Percentiles rank a stretch among this genome's conserved stretches.
These are phyloP conservation scores for Microbotryomycetes sp. DNA, from an alignment of 1,284 basidiomycete species.

Conservation along the genomic window DNA sequence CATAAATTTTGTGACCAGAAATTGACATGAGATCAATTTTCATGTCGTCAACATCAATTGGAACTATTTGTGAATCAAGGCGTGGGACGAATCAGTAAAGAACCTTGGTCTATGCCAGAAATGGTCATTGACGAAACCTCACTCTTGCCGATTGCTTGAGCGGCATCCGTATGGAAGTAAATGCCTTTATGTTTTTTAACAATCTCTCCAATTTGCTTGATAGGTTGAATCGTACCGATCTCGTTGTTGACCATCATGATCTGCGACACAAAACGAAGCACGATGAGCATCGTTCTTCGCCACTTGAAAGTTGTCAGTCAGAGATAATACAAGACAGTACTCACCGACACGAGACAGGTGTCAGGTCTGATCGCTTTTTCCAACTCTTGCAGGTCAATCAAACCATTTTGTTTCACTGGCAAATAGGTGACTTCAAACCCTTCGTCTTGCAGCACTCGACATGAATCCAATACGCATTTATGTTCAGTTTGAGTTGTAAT, in stretches of 20 bases:
- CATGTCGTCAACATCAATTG: slow-evolving; percentile 87
- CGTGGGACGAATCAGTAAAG: not conserved
- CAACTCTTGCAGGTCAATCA: slow-evolving; percentile 69
- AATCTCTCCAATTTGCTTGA: slow-evolving; percentile 87
- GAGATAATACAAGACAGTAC: not conserved
- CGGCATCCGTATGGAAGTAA: slow-evolving; percentile 96
- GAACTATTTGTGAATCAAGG: slow-evolving; percentile 44
- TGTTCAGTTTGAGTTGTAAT: slow-evolving; percentile 63
- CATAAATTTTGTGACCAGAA: slow-evolving; percentile 96
- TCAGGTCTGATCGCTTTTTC: slow-evolving; percentile 79
- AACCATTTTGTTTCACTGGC: slow-evolving; percentile 80
- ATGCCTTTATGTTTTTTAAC: slow-evolving; percentile 73
- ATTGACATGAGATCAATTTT: slow-evolving; percentile 95
- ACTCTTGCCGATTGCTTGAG: slow-evolving; percentile 73
- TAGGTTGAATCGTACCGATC: slow-evolving; percentile 96
- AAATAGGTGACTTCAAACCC: slow-evolving; percentile 98
- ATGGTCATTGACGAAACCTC: not conserved
- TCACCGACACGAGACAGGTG: slow-evolving; percentile 67
- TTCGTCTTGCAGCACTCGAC: slow-evolving; percentile 88
- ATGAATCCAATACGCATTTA: slow-evolving; percentile 98
- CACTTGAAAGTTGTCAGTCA: not conserved
- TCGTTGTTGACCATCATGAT: slow-evolving; percentile 99
- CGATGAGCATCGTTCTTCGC: not conserved
- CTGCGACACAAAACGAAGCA: not conserved
- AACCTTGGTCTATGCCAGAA: not conserved